These are phyloP conservation scores for Aurinia saxatilis DNA, from an alignment of 345 rosid genomes.

Conservation along the genomic window DNA sequence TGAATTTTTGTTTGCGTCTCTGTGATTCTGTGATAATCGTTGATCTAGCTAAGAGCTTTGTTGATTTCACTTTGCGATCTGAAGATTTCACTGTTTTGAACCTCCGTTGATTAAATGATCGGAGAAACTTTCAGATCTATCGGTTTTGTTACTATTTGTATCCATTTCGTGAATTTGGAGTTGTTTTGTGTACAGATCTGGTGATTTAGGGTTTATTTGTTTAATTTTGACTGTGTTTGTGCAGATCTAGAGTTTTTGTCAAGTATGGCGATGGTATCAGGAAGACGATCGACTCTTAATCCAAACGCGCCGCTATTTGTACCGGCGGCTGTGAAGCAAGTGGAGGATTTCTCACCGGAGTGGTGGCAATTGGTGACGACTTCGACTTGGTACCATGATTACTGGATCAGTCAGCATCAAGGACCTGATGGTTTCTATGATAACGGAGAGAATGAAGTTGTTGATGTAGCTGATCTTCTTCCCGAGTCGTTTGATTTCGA, in stretches of 20 bases:
- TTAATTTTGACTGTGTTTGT: background rate
- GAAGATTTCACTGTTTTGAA: no score
- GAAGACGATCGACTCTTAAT: constrained; percentile 66
- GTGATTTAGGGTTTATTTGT: background rate
- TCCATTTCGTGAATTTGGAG: background rate
- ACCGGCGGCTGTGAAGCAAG: constrained; percentile 75
- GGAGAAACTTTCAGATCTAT: constrained; percentile 3
- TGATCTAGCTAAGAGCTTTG: background rate
- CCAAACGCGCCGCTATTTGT: constrained; percentile 79
- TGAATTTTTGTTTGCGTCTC: background rate
- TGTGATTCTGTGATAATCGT: constrained; percentile 7
- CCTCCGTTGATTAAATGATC: background rate
- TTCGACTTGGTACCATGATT: constrained; percentile 70
- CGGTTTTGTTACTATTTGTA: background rate
- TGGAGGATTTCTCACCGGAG: constrained; percentile 91
- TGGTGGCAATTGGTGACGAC: constrained; percentile 92
- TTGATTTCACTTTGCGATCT: no score
- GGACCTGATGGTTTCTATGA: constrained; percentile 50
- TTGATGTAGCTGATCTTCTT: constrained; percentile 42
- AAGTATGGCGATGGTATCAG: constrained; percentile 71
- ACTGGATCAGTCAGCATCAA: constrained; percentile 76
- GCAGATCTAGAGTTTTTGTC: constrained; percentile 17
- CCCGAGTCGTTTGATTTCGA: constrained; percentile 65
- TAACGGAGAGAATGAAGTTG: constrained; percentile 33
- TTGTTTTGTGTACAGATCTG: background rate